Percentiles rank a stretch among this genome's conserved stretches.
phyloP scores from a whole-genome alignment of 768 basidiomycete genomes.

The Leucocoprinus birnbaumii region DNA sequence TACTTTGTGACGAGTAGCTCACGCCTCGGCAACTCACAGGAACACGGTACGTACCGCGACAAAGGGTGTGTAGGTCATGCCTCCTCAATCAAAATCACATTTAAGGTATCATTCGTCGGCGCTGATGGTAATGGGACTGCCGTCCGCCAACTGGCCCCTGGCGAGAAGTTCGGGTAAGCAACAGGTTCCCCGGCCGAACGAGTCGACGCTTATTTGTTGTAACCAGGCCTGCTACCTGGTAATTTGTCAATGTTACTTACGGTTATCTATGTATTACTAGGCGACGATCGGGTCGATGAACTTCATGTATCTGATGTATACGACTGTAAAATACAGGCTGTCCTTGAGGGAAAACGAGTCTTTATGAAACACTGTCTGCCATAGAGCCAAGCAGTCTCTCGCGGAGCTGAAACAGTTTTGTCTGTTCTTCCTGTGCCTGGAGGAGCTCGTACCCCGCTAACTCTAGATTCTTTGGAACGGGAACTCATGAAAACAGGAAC shows the following conservation, averaged over 20 bases:
- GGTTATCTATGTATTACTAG: conserved; percentile 1
- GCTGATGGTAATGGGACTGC: conserved; percentile 25
- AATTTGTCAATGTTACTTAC: not conserved
- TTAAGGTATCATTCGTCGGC: conserved; percentile 21
- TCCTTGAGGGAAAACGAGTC: not conserved
- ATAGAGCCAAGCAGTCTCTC: conserved; percentile 45
- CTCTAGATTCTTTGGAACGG: conserved; percentile 43
- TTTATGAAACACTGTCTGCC: conserved; percentile 33
- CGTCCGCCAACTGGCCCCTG: conserved; percentile 23
- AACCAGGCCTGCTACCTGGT: conserved; percentile 6
- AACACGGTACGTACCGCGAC: conserved; percentile 39
- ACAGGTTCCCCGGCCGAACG: not conserved
- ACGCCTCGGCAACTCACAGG: not conserved
- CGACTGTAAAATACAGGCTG: not conserved
- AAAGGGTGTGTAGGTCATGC: conserved; percentile 29
- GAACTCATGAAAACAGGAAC: not conserved
- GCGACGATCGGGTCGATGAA: not conserved
- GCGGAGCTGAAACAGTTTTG: conserved; percentile 42
- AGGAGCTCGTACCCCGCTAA: conserved; percentile 40
- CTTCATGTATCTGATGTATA: not conserved
- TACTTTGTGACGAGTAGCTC: conserved; percentile 15
- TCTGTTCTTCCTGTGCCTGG: conserved; percentile 38
- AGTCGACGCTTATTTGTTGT: not conserved
- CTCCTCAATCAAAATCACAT: conserved; percentile 21
- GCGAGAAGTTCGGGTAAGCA: conserved; percentile 29